Evolutionary conservation across 257 asterid genomes (phyloP).

Genomic region (Solanum chmielewskii): DNA sequence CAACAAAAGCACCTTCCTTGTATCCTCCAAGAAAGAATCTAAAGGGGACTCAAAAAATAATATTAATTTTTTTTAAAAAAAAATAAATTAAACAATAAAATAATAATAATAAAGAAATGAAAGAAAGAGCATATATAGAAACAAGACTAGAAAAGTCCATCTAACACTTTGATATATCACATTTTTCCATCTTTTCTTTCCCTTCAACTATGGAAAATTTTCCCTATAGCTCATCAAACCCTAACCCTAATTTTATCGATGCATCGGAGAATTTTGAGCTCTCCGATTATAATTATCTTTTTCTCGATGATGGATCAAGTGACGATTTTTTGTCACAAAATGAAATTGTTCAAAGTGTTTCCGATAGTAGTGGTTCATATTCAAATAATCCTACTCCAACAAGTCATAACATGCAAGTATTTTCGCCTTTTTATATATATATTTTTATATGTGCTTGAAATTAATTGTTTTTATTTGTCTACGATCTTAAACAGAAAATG

Average conservation of each 20-base stretch:
- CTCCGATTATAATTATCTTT: slow-evolving; percentile 1
- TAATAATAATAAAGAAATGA: background rate
- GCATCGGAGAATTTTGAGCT: background rate
- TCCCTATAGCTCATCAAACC: slow-evolving; percentile 1
- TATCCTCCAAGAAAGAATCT: background rate
- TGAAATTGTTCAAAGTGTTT: background rate
- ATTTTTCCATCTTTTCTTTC: background rate
- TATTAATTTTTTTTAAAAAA: too few relatives aligned
- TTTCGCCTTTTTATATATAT: background rate
- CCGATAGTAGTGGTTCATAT: background rate
- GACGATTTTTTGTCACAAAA: background rate
- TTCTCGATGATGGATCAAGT: background rate
- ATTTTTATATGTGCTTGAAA: background rate
- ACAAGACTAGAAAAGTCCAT: background rate
- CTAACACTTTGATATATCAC: background rate
- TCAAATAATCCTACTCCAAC: background rate
- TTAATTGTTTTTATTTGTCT: background rate
- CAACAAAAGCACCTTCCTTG: background rate
- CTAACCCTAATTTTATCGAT: slow-evolving; percentile 3
- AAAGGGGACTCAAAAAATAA: background rate
- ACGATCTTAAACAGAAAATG: background rate
- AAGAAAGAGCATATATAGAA: background rate
- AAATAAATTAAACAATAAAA: background rate
- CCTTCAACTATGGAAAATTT: background rate
- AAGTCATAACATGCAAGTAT: slow-evolving; percentile 7